A percentile compares a stretch with the other conserved stretches of the same genome.
Evolutionary conservation across 2,329 filamentous ascomycete species (phyloP).

Genomic region (Aspergillus sp.): DNA sequence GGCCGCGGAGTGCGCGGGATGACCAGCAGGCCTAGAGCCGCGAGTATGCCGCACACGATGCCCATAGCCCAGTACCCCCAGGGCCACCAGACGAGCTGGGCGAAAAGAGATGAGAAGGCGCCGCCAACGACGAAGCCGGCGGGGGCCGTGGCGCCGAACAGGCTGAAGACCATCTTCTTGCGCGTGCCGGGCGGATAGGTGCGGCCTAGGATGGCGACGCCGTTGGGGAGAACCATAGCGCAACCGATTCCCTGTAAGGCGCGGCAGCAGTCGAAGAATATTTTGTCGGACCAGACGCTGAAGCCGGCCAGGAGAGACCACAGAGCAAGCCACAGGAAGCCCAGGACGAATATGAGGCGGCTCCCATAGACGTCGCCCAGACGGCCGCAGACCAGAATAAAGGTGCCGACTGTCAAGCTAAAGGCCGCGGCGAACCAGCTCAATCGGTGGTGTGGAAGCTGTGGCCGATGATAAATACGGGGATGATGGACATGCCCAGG

Average conservation of each 20-base stretch:
- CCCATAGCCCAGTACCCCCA: constrained; percentile 41
- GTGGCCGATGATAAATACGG: constrained; percentile 39
- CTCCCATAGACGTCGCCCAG: constrained; percentile 31
- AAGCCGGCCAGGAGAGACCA: constrained; percentile 32
- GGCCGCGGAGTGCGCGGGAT: constrained; percentile 7
- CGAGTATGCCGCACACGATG: constrained; percentile 33
- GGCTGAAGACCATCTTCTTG: constrained; percentile 51
- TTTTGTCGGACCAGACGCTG: constrained; percentile 27
- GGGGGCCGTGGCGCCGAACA: constrained; percentile 42
- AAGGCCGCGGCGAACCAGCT: constrained; percentile 52
- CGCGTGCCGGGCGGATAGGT: constrained; percentile 47
- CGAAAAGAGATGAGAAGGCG: constrained; percentile 30
- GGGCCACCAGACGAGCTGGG: constrained; percentile 40
- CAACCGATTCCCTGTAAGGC: constrained; percentile 50
- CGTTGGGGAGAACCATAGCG: constrained; percentile 56
- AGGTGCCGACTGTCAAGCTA: constrained; percentile 34
- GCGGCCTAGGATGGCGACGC: constrained; percentile 51
- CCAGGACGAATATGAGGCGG: constrained; percentile 26
- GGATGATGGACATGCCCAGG: constrained; percentile 40
- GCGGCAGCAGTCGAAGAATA: constrained; percentile 44
- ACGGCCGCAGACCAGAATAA: constrained; percentile 25
- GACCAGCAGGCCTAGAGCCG: constrained; percentile 20
- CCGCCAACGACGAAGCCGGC: constrained; percentile 35
- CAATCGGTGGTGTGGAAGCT: constrained; percentile 38
- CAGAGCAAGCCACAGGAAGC: constrained; percentile 27